Evolutionary conservation across 2,329 filamentous ascomycete genomes (phyloP).

Genomic region (Didymella pinodella): DNA sequence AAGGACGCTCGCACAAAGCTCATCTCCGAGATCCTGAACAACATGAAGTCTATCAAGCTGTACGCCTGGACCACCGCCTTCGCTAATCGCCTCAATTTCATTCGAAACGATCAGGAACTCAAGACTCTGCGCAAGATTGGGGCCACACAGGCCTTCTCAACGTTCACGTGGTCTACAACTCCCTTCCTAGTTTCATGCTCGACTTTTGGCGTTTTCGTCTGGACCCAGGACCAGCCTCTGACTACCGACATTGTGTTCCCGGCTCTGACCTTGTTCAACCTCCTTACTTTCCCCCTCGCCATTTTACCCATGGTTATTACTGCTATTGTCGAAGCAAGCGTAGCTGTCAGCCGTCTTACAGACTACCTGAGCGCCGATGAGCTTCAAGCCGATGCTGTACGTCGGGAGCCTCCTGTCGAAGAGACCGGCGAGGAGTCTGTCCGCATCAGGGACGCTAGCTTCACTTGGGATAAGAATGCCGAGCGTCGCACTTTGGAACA

Average conservation of each 20-base stretch:
- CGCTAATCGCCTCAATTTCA: constrained; percentile 95
- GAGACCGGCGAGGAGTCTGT: constrained; percentile 87
- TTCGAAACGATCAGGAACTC: constrained; percentile 93
- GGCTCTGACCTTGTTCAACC: constrained; percentile 89
- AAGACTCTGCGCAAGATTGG: constrained; percentile 97
- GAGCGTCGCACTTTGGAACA: constrained; percentile 73
- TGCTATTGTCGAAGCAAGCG: constrained; percentile 92
- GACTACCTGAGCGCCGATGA: constrained; percentile 88
- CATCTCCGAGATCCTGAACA: constrained; percentile 97
- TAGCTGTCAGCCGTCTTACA: constrained; percentile 86
- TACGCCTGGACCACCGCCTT: constrained; percentile 98
- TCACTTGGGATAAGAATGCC: constrained; percentile 93
- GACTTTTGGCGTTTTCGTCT: constrained; percentile 92
- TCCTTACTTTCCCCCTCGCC: constrained; percentile 92
- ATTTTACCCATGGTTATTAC: constrained; percentile 98
- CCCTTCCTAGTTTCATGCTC: constrained; percentile 97
- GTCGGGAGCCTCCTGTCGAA: constrained; percentile 71
- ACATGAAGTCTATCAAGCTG: constrained; percentile 99
- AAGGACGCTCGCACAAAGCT: constrained; percentile 92
- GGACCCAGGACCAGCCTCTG: constrained; percentile 80
- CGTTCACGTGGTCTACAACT: constrained; percentile 97
- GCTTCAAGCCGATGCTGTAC: constrained; percentile 83
- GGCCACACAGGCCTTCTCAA: constrained; percentile 90
- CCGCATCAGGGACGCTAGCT: constrained; percentile 81
- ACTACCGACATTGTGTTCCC: constrained; percentile 97